A percentile compares a stretch with the other conserved stretches of the same genome.
These are phyloP conservation scores for Colletotrichum acutatum DNA, from an alignment of 2,329 filamentous ascomycete species.

Conservation along the genomic window DNA sequence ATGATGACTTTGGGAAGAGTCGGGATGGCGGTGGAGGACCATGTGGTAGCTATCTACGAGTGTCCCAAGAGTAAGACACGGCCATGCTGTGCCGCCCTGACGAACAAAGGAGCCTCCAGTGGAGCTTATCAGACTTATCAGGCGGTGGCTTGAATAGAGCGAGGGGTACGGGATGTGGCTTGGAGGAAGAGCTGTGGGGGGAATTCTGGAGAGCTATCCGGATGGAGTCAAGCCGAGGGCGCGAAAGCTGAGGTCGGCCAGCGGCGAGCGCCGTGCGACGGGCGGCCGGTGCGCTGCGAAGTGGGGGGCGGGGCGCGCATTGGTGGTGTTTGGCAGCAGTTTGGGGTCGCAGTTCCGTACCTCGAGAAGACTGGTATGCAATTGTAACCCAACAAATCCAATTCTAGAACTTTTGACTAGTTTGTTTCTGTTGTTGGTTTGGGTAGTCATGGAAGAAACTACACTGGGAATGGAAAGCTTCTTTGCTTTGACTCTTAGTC, in stretches of 20 bases:
- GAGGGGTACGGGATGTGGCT: not conserved
- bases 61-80: not conserved
- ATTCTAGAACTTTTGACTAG: not conserved
- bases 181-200: not conserved
- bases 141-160: not conserved
- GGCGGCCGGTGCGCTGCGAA: conserved; percentile 26
- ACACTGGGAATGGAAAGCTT: not conserved
- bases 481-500: not conserved
- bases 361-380: not conserved
- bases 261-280: conserved; percentile 38
- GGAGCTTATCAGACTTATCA: not conserved
- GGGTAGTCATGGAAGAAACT: not conserved
- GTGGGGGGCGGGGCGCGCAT: not conserved
- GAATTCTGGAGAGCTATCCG: not conserved
- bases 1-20: not conserved
- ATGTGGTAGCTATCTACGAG: not conserved
- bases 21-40: not conserved
- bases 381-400: not conserved
- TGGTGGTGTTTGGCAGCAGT: not conserved
- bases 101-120: not conserved
- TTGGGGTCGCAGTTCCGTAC: conserved; percentile 1
- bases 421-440: not conserved
- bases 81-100: not conserved
- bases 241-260: conserved; percentile 13
- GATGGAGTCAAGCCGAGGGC: not conserved